phyloP scores from a whole-genome alignment of 2,329 filamentous ascomycete species.

The Aspergillus fischeri region DNA sequence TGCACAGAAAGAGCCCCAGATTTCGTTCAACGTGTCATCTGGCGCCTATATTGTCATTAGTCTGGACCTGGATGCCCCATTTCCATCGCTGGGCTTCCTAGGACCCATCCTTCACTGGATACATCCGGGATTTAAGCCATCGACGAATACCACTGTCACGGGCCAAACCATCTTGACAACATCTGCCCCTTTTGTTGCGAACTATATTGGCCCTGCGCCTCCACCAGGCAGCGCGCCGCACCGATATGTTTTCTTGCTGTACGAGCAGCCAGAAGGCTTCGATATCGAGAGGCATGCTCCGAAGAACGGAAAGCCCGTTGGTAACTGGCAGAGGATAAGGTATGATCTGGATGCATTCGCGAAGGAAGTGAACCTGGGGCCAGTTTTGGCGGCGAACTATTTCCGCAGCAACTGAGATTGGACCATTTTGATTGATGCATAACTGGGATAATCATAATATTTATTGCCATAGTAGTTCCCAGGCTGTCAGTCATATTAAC shows the following conservation, averaged over 20 bases:
- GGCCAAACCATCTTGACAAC: slow-evolving; percentile 9
- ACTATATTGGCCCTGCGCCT: slow-evolving; percentile 47
- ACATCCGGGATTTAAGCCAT: slow-evolving; percentile 21
- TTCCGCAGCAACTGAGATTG: slow-evolving; percentile 26
- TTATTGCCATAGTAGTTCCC: not conserved
- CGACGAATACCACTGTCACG: slow-evolving; percentile 1
- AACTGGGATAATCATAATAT: not conserved
- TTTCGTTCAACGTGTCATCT: slow-evolving; percentile 14
- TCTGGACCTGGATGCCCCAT: slow-evolving; percentile 31
- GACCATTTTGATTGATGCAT: not conserved
- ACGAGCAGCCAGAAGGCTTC: slow-evolving; percentile 44
- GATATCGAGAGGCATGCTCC: slow-evolving; percentile 31
- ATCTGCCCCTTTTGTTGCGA: slow-evolving; percentile 22
- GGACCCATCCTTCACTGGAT: slow-evolving; percentile 33
- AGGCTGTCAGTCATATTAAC: not conserved
- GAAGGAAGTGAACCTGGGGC: slow-evolving; percentile 30
- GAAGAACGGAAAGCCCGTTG: slow-evolving; percentile 32
- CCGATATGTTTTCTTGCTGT: slow-evolving; percentile 49
- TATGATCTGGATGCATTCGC: slow-evolving; percentile 43
- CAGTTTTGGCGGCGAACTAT: slow-evolving; percentile 36
- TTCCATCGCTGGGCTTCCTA: slow-evolving; percentile 23
- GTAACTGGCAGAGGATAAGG: slow-evolving; percentile 36
- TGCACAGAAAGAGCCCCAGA: slow-evolving; percentile 17
- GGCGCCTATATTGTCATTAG: slow-evolving; percentile 23
- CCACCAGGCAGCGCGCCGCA: slow-evolving; percentile 46